Conservation (phyloP, 73 alveolate species). For the Paramecium primaurelia region DNA sequence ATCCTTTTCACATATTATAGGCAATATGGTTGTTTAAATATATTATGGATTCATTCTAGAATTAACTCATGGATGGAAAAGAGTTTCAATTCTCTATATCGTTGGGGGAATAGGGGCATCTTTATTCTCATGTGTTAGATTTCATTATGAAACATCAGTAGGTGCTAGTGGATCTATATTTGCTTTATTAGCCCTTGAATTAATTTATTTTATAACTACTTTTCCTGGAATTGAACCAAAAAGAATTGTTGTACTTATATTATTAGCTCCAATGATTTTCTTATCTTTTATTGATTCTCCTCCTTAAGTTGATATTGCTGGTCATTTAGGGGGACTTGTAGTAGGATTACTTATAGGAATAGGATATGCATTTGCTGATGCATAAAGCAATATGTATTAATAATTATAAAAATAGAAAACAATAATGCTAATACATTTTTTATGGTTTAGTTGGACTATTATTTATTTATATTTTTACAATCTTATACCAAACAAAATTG, state of each 20-base stretch:
- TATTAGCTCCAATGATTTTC: neutral
- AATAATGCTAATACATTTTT: neutral
- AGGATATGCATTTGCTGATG: neutral
- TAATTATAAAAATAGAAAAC: neutral
- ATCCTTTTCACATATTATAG: slow-evolving; percentile 66
- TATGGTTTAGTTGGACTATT: neutral
- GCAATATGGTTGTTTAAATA: slow-evolving; percentile 55
- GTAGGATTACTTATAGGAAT: neutral
- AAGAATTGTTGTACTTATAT: neutral
- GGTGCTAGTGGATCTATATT: slow-evolving; percentile 63
- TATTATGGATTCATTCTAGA: slow-evolving; percentile 58
- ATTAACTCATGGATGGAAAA: slow-evolving; percentile 47
- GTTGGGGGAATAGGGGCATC: slow-evolving; percentile 62
- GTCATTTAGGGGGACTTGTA: slow-evolving; percentile 39
- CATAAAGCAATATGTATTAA: neutral
- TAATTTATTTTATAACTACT: slow-evolving; percentile 48
- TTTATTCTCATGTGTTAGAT: slow-evolving; percentile 41
- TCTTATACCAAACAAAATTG: neutral
- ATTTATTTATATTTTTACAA: neutral
- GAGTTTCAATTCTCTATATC: slow-evolving; percentile 47
- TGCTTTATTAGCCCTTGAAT: slow-evolving; percentile 34
- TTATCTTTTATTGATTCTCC: slow-evolving; percentile 28
- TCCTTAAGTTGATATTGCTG: slow-evolving; percentile 42
- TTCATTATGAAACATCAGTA: slow-evolving; percentile 48
- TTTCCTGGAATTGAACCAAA: slow-evolving; percentile 12